These are phyloP conservation scores for Pterocarpus macrocarpus DNA, from an alignment of 306 rosid species.

Conservation along the genomic window DNA sequence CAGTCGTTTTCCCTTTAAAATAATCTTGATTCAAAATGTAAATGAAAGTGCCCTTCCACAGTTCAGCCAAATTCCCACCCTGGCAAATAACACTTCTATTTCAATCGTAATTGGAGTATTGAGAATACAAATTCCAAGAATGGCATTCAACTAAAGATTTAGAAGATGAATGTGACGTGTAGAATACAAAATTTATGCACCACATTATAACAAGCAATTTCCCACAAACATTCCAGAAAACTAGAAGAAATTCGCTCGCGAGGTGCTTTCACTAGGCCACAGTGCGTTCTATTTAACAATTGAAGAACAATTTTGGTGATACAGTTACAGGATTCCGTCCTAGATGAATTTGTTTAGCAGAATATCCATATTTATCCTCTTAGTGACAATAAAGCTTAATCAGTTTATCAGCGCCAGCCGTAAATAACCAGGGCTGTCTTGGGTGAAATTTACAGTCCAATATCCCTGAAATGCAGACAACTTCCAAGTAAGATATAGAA, in stretches of 20 bases:
- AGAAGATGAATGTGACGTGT: slow-evolving; percentile 17
- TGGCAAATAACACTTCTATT: slow-evolving; percentile 4
- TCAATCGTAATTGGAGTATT: neutral
- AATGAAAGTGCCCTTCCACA: neutral
- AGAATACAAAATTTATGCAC: slow-evolving; percentile 37
- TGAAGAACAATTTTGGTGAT: slow-evolving; percentile 22
- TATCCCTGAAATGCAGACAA: slow-evolving; percentile 70
- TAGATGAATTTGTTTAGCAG: slow-evolving; percentile 19
- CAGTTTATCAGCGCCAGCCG: slow-evolving; percentile 86
- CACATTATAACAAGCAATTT: slow-evolving; percentile 3
- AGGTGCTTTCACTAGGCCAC: neutral
- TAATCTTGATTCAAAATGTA: neutral
- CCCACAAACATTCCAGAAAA: slow-evolving; percentile 10
- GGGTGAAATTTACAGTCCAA: slow-evolving; percentile 97
- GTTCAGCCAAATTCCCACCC: neutral
- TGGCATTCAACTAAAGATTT: slow-evolving; percentile 25
- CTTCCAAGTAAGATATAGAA: neutral
- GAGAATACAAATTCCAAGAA: slow-evolving; percentile 5
- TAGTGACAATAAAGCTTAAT: slow-evolving; percentile 79
- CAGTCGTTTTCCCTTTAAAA: neutral
- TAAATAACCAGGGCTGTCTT: slow-evolving; percentile 91
- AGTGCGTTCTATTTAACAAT: slow-evolving; percentile 20
- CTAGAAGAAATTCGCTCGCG: slow-evolving; percentile 1
- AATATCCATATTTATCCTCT: slow-evolving; percentile 45
- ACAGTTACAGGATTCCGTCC: slow-evolving; percentile 1